Evolutionary conservation across 108 stramenopile species (phyloP).

Genomic region (Cyclotella sp.): DNA sequence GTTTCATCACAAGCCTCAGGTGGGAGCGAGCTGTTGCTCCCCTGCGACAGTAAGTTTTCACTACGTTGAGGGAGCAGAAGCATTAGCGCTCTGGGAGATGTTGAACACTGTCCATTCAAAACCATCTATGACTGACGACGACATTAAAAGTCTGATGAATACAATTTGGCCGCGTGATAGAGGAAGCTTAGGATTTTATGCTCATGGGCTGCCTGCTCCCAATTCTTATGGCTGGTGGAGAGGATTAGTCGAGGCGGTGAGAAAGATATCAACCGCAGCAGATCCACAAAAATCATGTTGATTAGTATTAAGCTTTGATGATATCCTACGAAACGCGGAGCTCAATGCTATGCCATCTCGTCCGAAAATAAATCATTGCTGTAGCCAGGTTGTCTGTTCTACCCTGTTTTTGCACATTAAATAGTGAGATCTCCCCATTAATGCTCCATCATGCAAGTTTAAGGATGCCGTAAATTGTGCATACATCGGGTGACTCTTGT

Average conservation of each 20-base stretch:
- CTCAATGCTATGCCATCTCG: no score
- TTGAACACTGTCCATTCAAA: conserved; percentile 61
- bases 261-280: conserved; percentile 33
- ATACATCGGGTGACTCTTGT: conserved; percentile 59
- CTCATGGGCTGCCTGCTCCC: conserved; percentile 58
- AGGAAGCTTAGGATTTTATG: conserved; percentile 71
- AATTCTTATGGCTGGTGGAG: conserved; percentile 47
- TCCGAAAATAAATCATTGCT: conserved; percentile 23
- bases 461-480: conserved; percentile 79
- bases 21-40: conserved; percentile 74
- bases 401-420: conserved; percentile 68
- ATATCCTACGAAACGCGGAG: not conserved
- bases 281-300: conserved; percentile 15
- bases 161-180: conserved; percentile 70
- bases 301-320: not conserved
- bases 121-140: conserved; percentile 68
- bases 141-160: conserved; percentile 64
- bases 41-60: conserved; percentile 83
- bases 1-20: conserved; percentile 54
- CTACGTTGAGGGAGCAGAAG: conserved; percentile 85
- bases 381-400: conserved; percentile 61
- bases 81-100: conserved; percentile 69
- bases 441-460: conserved; percentile 83
- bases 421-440: conserved; percentile 70
- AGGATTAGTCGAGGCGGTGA: conserved; percentile 36